Evolutionary conservation across 495 filamentous ascomycete species (phyloP).

Genomic region (Apiosordaria backusii): DNA sequence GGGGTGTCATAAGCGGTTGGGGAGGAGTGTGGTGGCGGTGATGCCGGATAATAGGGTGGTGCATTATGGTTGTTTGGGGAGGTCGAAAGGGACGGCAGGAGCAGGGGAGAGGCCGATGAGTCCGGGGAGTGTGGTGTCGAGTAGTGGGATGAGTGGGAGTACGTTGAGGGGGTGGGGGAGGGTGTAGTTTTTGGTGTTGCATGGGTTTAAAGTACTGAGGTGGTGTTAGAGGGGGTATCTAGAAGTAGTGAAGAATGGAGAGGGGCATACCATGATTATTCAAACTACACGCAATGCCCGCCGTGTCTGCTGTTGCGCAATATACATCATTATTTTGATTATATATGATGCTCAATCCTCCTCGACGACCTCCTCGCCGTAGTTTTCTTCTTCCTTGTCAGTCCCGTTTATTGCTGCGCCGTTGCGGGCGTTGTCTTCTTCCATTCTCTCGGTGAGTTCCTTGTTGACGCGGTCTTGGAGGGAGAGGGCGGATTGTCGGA

Average conservation of each 20-base stretch:
- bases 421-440: constrained; percentile 64
- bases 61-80: constrained; percentile 75
- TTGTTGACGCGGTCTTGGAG: constrained; percentile 75
- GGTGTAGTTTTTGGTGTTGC: no score
- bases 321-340: not conserved
- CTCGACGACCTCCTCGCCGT: constrained; percentile 72
- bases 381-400: constrained; percentile 79
- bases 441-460: constrained; percentile 84
- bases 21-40: constrained; percentile 74
- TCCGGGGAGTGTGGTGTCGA: constrained; percentile 3
- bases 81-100: constrained; percentile 32
- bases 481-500: constrained; percentile 57
- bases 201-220: no score
- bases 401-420: constrained; percentile 63
- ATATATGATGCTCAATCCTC: constrained; percentile 22
- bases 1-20: constrained; percentile 88
- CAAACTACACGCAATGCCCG: no score
- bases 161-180: constrained; percentile 22
- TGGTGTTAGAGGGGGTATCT: not conserved
- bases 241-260: no score
- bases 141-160: constrained; percentile 1
- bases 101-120: constrained; percentile 19
- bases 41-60: constrained; percentile 62
- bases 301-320: no score
- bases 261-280: no score